A percentile compares a stretch with the other conserved stretches of the same genome.
These are phyloP conservation scores for Lanmaoa pseudosensibilis DNA, from an alignment of 768 basidiomycete genomes.

Conservation along the genomic window DNA sequence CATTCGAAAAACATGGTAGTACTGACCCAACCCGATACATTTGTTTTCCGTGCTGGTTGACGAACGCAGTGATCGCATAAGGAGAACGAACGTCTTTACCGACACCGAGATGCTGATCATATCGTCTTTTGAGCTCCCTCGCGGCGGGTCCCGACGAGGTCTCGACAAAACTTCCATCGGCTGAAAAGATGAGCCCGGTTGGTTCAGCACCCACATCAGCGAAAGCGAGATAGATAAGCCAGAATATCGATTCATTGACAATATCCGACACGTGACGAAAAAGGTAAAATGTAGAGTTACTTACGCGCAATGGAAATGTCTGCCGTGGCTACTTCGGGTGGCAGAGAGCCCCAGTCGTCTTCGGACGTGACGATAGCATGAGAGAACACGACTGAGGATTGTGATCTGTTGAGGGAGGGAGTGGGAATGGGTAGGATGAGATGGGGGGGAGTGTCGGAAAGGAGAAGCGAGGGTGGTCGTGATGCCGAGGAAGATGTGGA, in stretches of 20 bases:
- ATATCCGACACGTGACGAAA: conserved; percentile 8
- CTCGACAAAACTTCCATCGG: conserved; percentile 76
- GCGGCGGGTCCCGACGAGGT: conserved; percentile 77
- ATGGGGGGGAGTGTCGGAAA: conserved; percentile 25
- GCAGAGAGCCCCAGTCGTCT: conserved; percentile 42
- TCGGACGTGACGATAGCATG: conserved; percentile 39
- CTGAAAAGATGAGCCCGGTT: conserved; percentile 36
- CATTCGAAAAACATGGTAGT: background rate
- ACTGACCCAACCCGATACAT: conserved; percentile 79
- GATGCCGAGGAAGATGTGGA: conserved; percentile 14
- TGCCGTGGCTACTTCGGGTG: conserved; percentile 52
- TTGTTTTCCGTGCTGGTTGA: conserved; percentile 77
- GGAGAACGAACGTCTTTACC: conserved; percentile 69
- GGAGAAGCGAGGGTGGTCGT: conserved; percentile 20
- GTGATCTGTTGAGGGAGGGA: conserved; percentile 38
- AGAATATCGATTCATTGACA: background rate
- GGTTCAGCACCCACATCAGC: conserved; percentile 2
- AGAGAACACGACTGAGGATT: conserved; percentile 46
- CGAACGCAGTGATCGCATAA: conserved; percentile 78
- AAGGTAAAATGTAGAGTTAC: conserved; percentile 26
- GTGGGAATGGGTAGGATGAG: conserved; percentile 46
- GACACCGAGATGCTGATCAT: conserved; percentile 70
- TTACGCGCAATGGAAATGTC: conserved; percentile 61
- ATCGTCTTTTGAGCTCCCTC: conserved; percentile 71
- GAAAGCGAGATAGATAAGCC: background rate